Evolutionary conservation across 2,329 filamentous ascomycete species (phyloP).

Genomic region (Cercospora brassicicola): DNA sequence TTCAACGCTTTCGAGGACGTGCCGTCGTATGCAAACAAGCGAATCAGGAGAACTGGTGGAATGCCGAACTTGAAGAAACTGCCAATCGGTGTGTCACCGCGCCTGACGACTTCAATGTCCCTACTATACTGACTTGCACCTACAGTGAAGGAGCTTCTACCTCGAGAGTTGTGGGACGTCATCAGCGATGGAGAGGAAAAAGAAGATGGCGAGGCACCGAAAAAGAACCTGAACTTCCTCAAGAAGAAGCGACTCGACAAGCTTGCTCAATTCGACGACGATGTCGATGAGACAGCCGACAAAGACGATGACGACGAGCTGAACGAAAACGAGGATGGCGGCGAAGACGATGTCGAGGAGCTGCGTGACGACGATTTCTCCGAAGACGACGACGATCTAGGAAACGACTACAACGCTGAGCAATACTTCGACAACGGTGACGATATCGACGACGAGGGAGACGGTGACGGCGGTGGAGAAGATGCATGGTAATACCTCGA

Average conservation of each 20-base stretch:
- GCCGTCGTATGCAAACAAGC: slow-evolving; percentile 44
- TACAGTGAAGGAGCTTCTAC: slow-evolving; percentile 51
- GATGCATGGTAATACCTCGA: slow-evolving; percentile 28
- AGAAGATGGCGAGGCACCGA: slow-evolving; percentile 16
- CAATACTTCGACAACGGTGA: slow-evolving; percentile 52
- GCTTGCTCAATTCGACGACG: slow-evolving; percentile 30
- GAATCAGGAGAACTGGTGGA: slow-evolving; percentile 37
- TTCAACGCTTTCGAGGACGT: slow-evolving; percentile 58
- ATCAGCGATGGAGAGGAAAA: slow-evolving; percentile 34
- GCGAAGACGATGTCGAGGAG: slow-evolving; percentile 24
- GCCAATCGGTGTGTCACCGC: slow-evolving; percentile 19
- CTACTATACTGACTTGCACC: not conserved
- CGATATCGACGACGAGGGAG: slow-evolving; percentile 44
- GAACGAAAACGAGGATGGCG: slow-evolving; percentile 65
- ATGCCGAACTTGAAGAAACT: slow-evolving; percentile 54
- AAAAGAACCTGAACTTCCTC: slow-evolving; percentile 27
- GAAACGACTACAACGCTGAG: slow-evolving; percentile 56
- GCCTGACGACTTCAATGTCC: not conserved
- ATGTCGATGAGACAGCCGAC: slow-evolving; percentile 16
- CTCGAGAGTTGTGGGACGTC: slow-evolving; percentile 50
- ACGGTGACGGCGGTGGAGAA: slow-evolving; percentile 27
- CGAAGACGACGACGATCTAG: slow-evolving; percentile 58
- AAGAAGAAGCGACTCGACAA: slow-evolving; percentile 31
- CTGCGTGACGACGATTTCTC: slow-evolving; percentile 50
- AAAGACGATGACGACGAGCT: slow-evolving; percentile 50